Base-by-base conservation (phyloP, 495 filamentous ascomycete species). In the Evansstolkia leycettana region DNA sequence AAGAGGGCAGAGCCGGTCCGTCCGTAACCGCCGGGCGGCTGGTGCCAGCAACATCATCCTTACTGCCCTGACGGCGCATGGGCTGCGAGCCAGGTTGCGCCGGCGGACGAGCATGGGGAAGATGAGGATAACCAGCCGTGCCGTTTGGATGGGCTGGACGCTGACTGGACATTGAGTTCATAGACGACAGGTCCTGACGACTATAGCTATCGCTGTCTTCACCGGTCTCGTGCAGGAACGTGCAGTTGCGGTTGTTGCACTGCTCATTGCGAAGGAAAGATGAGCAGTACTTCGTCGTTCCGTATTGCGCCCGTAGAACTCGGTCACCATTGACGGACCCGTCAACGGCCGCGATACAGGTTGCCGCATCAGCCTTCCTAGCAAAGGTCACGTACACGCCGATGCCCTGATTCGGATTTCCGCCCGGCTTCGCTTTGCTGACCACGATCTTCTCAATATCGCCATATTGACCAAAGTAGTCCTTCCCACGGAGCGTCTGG, bases 391-490 rank as follows among this genome's bases (percentile, higher is more conserved):
- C 90, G 50, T 99, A 96, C 33, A 99, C 85, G 18, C 92, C 92
- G 6, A 96, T 82, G 1, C 86, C 85, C 41, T 85, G 81, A 34
- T 72, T 70, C 15, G 77, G 75, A 41, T 80, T 75, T 10, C 76
- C 70, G 37, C 76, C 75, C 8, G 76, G 73, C 54, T 88, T 89
- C 1, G 87, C 77, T 53, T 94, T 96, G 64, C 88, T 95, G 37
- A 99, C 93, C 29, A 94, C 93, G 26, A 99, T 96, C 51, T 99
- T 99, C 45, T 90, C 76, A 43, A 99, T 99, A 51, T 90, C 89
- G 43, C 92, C 92, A 53, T 99, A 99, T 52, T 96, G 92, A 3
- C 92, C 92, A 50, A 99, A 99, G 53, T 95, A 99, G 42, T 93
- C 78, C 30, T 72, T 69, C 28, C 84, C 84, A 31, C 92, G 79